Percentiles rank a stretch among this genome's conserved stretches.
Conservation (phyloP, 2,329 filamentous ascomycete species). For the Simplicillium aogashimaense region DNA sequence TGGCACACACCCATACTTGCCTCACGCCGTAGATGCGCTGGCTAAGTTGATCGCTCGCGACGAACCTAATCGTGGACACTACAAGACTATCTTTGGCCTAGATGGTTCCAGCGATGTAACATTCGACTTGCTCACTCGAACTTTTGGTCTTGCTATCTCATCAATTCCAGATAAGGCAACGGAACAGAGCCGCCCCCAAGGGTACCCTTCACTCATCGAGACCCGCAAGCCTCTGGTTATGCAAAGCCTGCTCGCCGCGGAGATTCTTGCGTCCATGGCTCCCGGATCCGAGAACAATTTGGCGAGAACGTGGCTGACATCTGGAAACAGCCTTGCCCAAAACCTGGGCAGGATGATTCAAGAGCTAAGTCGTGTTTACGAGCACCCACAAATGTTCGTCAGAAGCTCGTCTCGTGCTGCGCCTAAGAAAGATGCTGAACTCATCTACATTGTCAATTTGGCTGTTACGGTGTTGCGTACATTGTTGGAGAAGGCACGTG, state of each 20-base stretch:
- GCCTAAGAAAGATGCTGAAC: slow-evolving; percentile 35
- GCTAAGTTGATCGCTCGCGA: slow-evolving; percentile 89
- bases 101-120: slow-evolving; percentile 56
- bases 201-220: slow-evolving; percentile 61
- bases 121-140: slow-evolving; percentile 73
- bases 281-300: slow-evolving; percentile 62
- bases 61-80: slow-evolving; percentile 82
- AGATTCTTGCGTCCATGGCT: slow-evolving; percentile 72
- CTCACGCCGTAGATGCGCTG: slow-evolving; percentile 78
- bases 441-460: slow-evolving; percentile 56
- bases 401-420: slow-evolving; percentile 21
- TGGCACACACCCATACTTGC: slow-evolving; percentile 73
- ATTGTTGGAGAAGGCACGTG: slow-evolving; percentile 57
- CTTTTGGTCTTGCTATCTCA: slow-evolving; percentile 80
- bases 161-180: slow-evolving; percentile 61
- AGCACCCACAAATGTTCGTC: slow-evolving; percentile 30
- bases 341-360: slow-evolving; percentile 69
- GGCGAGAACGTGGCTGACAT: slow-evolving; percentile 71
- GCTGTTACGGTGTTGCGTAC: slow-evolving; percentile 59
- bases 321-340: slow-evolving; percentile 73
- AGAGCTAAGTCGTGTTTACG: slow-evolving; percentile 56
- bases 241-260: slow-evolving; percentile 83
- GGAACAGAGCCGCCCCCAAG: slow-evolving; percentile 44
- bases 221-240: slow-evolving; percentile 80
- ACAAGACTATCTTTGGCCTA: slow-evolving; percentile 69